Percentiles rank a stretch among this genome's conserved stretches.
phyloP scores from a whole-genome alignment of 2,329 filamentous ascomycete genomes.

The Podosphaera fusca region DNA sequence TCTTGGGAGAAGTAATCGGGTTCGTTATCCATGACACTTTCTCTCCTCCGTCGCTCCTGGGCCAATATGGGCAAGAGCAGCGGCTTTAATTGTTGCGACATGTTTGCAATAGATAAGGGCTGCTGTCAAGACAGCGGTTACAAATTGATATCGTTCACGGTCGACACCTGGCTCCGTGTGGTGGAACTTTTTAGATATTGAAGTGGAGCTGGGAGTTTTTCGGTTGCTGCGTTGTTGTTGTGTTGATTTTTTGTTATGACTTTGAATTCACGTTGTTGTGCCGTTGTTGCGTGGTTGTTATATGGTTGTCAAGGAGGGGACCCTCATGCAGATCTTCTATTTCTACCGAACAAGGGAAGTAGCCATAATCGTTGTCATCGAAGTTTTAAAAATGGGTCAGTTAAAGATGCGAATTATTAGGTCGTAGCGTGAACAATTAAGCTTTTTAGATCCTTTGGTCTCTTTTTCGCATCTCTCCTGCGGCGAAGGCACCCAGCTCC shows the following conservation, averaged over 20 bases:
- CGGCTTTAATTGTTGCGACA: slow-evolving; percentile 25
- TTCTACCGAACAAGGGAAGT: background rate
- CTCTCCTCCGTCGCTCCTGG: slow-evolving; percentile 24
- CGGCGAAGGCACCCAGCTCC: background rate
- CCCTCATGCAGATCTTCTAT: background rate
- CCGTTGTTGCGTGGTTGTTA: background rate
- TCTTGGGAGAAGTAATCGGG: slow-evolving; percentile 13
- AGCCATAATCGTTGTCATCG: background rate
- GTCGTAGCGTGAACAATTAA: background rate
- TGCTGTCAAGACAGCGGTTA: background rate
- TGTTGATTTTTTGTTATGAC: background rate
- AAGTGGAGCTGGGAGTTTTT: too few species aligned
- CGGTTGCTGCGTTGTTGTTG: background rate
- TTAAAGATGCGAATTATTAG: background rate
- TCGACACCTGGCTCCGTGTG: too few species aligned
- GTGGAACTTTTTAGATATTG: too few species aligned
- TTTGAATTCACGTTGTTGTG: background rate
- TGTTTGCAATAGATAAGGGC: slow-evolving; percentile 2
- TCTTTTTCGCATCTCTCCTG: background rate
- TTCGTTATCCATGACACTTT: slow-evolving; percentile 15
- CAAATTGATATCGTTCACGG: background rate
- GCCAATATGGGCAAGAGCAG: slow-evolving; percentile 30
- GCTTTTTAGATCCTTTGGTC: background rate
- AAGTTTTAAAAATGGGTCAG: background rate
- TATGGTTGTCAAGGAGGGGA: background rate